Evolutionary conservation across 305 asterid species (phyloP).

Genomic region (Solanum hybrid): DNA sequence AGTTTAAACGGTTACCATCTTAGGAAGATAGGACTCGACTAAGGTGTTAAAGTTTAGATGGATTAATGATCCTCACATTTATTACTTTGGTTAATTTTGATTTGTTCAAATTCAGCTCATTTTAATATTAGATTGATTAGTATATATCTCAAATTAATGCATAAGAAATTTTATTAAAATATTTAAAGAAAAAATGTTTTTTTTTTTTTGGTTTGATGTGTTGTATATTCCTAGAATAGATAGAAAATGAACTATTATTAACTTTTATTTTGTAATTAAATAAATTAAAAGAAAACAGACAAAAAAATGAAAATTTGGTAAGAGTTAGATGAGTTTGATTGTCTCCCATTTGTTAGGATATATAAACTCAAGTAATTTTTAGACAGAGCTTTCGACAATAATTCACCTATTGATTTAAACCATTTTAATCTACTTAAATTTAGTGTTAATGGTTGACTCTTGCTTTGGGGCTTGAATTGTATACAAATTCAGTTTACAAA

Average conservation of each 20-base stretch:
- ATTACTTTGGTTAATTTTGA: background rate
- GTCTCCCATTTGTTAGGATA: background rate
- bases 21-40: background rate
- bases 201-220: background rate
- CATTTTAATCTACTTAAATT: too few relatives aligned
- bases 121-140: background rate
- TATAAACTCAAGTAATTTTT: background rate
- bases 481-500: too few relatives aligned
- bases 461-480: too few relatives aligned
- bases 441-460: too few relatives aligned
- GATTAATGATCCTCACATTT: background rate
- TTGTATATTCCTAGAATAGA: background rate
- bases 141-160: too few relatives aligned
- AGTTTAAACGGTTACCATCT: too few relatives aligned
- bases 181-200: too few relatives aligned
- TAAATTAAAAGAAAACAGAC: background rate
- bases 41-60: background rate
- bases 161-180: background rate
- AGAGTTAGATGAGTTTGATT: background rate
- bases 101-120: too few relatives aligned
- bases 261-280: background rate
- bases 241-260: background rate
- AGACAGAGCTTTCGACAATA: background rate
- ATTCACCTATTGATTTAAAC: background rate
- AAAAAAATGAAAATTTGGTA: background rate